Base-by-base conservation (phyloP, 2,329 filamentous ascomycete species). In the Penicillium sp. region DNA sequence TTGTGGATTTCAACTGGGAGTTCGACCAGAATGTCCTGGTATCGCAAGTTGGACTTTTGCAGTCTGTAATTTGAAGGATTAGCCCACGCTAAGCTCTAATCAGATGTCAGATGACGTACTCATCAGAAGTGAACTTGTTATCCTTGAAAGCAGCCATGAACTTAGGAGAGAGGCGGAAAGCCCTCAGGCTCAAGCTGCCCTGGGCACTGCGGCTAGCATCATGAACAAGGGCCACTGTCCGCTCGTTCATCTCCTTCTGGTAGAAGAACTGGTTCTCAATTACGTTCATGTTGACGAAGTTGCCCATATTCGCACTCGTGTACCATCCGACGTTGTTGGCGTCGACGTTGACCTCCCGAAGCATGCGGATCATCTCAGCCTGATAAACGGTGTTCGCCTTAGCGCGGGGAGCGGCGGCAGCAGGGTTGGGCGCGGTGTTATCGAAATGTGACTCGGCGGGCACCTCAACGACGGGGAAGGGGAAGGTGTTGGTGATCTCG, bases 241-340 rank as follows among this genome's bases (percentile, higher is more conserved):
- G 85, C 80, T 95, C 92, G 78, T 97, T 96, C 72, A 87, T 76
- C 71, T 96, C 92, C 79, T 92, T 95, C 84, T 99, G 95, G 84
- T 97, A 98, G 83, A 93, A 91, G 82, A 89, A 93, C 81, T 97
- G 93, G 84, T 98, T 99, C 86, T 99, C 95, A 79, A 99, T 91
- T 76, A 97, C 93, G 84, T 90, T 91, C 76, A 91, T 80, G 84
- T 93, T 97, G 84, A 98, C 86, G 72, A 98, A 98, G 85, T 97
- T 98, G 79, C 95, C 95, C 91, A 99, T 96, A 79, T 93, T 97
- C 67, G 93, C 92, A 83, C 93, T 97, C 63, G 93, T 97, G 83
- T 99, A 99, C 93, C 93, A 99, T 73, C 95, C 95, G 64, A 96
- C 92, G 74, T 92, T 96, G 84, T 98, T 97, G 69, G 95, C 95